These are phyloP conservation scores for Myrica gale DNA, from an alignment of 306 rosid genomes.

Conservation along the genomic window DNA sequence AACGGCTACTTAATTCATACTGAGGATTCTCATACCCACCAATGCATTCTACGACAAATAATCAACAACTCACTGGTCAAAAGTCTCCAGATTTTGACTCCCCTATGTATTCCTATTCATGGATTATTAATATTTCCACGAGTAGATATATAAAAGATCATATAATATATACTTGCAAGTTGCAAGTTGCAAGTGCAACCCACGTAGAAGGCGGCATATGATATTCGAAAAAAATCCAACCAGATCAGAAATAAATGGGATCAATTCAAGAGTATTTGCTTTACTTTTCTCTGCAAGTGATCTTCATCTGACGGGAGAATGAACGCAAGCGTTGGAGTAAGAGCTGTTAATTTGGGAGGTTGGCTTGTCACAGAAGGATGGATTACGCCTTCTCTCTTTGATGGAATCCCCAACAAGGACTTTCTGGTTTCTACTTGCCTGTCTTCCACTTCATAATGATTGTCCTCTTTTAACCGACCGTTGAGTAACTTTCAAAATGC, in stretches of 20 bases:
- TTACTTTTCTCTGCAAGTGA: constrained; percentile 12
- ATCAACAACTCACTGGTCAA: constrained; percentile 6
- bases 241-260: constrained; percentile 16
- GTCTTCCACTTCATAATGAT: neutral
- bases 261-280: constrained; percentile 27
- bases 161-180: no score
- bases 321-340: constrained; percentile 24
- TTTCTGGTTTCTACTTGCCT: constrained; percentile 42
- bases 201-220: neutral
- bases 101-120: neutral
- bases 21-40: neutral
- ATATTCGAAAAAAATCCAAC: neutral
- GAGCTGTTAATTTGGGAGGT: constrained; percentile 74
- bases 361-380: constrained; percentile 88
- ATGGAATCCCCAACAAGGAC: constrained; percentile 73
- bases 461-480: neutral
- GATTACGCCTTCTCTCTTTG: constrained; percentile 82
- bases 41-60: neutral
- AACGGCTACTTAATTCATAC: no score
- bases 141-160: no score
- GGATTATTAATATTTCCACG: no score
- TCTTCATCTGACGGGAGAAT: constrained; percentile 25
- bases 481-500: neutral
- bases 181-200: no score
- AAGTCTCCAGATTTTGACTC: constrained; percentile 3